Evolutionary conservation across 148 eudicot genomes (phyloP), one percentile per base, ranked within the genome.

Genomic region (Linanthus parryae): DNA sequence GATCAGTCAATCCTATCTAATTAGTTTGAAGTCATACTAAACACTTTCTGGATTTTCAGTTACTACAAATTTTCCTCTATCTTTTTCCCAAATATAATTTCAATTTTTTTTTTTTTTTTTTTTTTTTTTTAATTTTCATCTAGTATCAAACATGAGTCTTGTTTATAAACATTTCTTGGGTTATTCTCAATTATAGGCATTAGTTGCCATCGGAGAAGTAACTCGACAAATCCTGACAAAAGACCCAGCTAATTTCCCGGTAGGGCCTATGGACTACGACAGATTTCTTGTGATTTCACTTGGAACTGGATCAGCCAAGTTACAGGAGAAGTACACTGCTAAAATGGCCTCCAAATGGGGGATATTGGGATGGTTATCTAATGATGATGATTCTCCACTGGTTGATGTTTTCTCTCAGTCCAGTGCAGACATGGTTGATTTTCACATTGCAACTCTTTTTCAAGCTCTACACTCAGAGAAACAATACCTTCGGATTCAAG

Each of bases 171-270:
- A 37, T 37, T 1, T 37, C 0, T 8, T 34, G 38, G 11, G 13
- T 34, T 8, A 8, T 8, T 8, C 16, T 37, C 16, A 13, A 15
- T 39, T 51, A 14, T 64, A 74, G 83, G 48, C 88, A 2, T 55
- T 81, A 48, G 64, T 69, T 15, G 84, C 88, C 2, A 66, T 78
- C 14, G 62, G 58, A 2, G 78, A 81, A 63, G 78, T 78, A 40
- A 61, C 71, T 4, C 77, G 54, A 34, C 63, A 78, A 57, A 27
- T 66, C 9, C 3, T 47, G 44, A 62, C 39, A 33, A 52, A 53
- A 15, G 52, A 60, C 31, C 45, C 66, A 0, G 60, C 68, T 16
- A 68, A 56, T 59, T 56, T 54, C 42, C 64, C 74, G 1, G 66
- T 69, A 4, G 57, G 63, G 34, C 72, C 84, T 2, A 60, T 58